Percentiles rank a stretch among this genome's conserved stretches.
Conservation (phyloP, 768 basidiomycete species). For the Mycena albidolilacea region DNA sequence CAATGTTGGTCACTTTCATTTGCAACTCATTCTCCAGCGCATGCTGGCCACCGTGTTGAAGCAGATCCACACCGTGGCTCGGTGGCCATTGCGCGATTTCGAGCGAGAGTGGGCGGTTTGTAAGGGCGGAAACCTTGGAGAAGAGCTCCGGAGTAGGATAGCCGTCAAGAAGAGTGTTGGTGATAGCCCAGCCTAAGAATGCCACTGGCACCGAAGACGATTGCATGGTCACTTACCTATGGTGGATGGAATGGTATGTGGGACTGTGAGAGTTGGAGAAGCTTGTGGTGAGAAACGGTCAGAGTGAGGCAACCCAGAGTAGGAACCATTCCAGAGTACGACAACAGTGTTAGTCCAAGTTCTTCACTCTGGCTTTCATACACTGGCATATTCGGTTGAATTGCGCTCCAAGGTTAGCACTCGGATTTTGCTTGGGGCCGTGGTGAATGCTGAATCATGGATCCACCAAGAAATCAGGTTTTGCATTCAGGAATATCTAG, state of each 20-base stretch:
- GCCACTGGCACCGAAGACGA: not conserved
- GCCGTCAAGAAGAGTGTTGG: not conserved
- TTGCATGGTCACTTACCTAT: not conserved
- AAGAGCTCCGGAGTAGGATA: not conserved
- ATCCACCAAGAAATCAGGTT: too few relatives aligned
- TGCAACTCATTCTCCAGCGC: conserved; percentile 1
- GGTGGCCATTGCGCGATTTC: not conserved
- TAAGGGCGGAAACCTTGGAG: not conserved
- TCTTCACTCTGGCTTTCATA: too few relatives aligned
- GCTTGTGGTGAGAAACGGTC: too few relatives aligned
- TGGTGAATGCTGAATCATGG: too few relatives aligned
- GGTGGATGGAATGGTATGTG: not conserved
- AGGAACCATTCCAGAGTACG: too few relatives aligned
- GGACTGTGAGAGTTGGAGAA: not conserved
- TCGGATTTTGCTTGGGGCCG: too few relatives aligned
- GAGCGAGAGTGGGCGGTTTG: not conserved
- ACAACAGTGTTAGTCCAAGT: too few relatives aligned
- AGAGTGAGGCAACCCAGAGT: too few relatives aligned
- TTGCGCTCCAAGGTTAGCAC: too few relatives aligned
- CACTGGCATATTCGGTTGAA: too few relatives aligned
- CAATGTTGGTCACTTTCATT: not conserved
- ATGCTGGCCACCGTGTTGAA: not conserved
- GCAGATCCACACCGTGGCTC: not conserved
- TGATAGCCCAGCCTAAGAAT: not conserved
- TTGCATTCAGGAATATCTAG: too few relatives aligned